Evolutionary conservation across 768 basidiomycete genomes (phyloP).

Genomic region (Wakefieldia striispora): DNA sequence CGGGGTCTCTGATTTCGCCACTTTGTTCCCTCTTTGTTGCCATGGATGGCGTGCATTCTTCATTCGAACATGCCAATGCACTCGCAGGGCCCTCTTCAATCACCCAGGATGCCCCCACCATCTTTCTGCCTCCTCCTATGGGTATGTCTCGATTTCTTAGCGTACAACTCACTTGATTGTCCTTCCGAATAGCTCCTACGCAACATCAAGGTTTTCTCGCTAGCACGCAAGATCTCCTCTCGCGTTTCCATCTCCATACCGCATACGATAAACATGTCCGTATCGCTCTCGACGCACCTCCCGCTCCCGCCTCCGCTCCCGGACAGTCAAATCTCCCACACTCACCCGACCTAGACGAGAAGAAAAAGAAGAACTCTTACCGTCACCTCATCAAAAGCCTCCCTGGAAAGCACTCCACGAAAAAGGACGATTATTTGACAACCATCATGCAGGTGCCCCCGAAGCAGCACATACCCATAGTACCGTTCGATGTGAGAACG

Average conservation of each 20-base stretch:
- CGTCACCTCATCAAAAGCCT: conserved; percentile 74
- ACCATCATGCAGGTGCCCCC: conserved; percentile 66
- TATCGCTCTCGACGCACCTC: conserved; percentile 35
- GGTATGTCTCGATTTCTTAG: conserved; percentile 26
- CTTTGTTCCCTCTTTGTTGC: conserved; percentile 16
- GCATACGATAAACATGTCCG: conserved; percentile 84
- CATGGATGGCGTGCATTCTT: conserved; percentile 30
- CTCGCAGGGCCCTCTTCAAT: conserved; percentile 60
- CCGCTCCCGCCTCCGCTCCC: conserved; percentile 26
- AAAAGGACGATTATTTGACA: conserved; percentile 72
- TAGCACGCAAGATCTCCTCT: conserved; percentile 78
- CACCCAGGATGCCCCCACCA: conserved; percentile 16
- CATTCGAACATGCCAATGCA: conserved; percentile 45
- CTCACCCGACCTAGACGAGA: conserved; percentile 53
- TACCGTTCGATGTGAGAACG: conserved; percentile 61
- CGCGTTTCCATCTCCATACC: conserved; percentile 64
- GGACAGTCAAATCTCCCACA: conserved; percentile 40
- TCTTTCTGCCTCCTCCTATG: conserved; percentile 33
- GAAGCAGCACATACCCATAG: conserved; percentile 65
- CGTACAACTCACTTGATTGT: conserved; percentile 11
- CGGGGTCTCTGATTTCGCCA: conserved; percentile 26
- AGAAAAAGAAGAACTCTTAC: conserved; percentile 76
- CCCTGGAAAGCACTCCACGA: conserved; percentile 78
- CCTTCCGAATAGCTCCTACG: conserved; percentile 26
- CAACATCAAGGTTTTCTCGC: conserved; percentile 46